Base-by-base conservation (phyloP, 495 filamentous ascomycete species). In the Parachaetomium inaequale region DNA sequence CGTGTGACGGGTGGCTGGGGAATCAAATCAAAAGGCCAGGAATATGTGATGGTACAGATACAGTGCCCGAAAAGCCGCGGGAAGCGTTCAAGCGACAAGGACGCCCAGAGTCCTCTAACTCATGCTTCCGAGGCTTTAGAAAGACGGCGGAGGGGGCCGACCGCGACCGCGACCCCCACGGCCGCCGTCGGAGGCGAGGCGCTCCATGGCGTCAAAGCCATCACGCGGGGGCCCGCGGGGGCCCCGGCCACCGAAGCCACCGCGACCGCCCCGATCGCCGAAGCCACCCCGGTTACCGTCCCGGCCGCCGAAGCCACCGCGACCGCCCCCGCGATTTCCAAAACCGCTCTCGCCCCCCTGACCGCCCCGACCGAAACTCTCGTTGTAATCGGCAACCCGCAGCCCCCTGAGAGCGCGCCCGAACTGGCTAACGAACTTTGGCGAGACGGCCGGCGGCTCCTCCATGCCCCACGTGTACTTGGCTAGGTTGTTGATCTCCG, bases 401-500 rank as follows among this genome's bases (percentile, higher is more conserved):
- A 70, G 64, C 10, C 82, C 49, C 2, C 69, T 50, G 0, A 40
- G 23, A 0, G 87, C 68, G 23, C 82, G 78, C 10, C 23, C 23
- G 38, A 89, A 68, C 63, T 79, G 83, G 5, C 56, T 21, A 1
- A 76, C 80, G 21, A 84, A 17, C n/a, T 45, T 65, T 2, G 65
- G 63, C 14, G 68, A 49, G 10, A 96, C 65, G 3, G 62, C 62
- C 1, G 91, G 91, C 11, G 82, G 79, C 58, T 79, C 61, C 0
- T 74, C 58, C 77, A 89, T 76, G 11, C 87, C 85, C 78, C 86
- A 91, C 3, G 84, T 86, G 36, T 82, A 73, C 25, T 72, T 70
- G 45, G 82, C 77, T 68, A 86, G 81, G n/a, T 82, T 71, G 71
- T 93, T 92, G 58, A 94, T 69, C 5, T 76, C 70, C 4, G 79